Conservation (phyloP, 1,284 basidiomycete species). For the Coniferiporia weirii region DNA sequence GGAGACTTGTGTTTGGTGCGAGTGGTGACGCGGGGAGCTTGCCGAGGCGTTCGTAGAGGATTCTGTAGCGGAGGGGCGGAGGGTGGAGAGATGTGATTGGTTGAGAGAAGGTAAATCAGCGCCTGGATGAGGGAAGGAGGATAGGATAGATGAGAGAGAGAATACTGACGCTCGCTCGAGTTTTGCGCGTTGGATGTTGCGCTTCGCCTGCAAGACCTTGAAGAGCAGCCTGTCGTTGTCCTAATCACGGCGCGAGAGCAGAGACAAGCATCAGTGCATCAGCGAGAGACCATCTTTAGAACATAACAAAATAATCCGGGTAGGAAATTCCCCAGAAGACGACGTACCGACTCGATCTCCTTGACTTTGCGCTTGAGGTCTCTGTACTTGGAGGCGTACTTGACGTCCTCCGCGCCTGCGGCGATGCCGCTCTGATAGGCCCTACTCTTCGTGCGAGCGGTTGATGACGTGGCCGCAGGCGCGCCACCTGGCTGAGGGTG, state of each 20-base stretch:
- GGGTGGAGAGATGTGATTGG: slow-evolving; percentile 22
- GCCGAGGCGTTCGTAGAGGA: slow-evolving; percentile 72
- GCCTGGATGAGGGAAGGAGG: slow-evolving; percentile 20
- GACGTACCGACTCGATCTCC: slow-evolving; percentile 77
- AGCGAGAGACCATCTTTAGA: too few relatives aligned
- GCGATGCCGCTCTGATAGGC: slow-evolving; percentile 57
- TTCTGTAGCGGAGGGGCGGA: slow-evolving; percentile 34
- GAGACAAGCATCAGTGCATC: slow-evolving; percentile 8
- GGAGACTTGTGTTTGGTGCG: slow-evolving; percentile 25
- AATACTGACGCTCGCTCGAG: slow-evolving; percentile 80
- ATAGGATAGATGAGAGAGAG: slow-evolving; percentile 18
- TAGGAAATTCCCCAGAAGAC: neutral
- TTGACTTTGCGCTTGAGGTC: slow-evolving; percentile 86
- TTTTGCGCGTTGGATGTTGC: slow-evolving; percentile 83
- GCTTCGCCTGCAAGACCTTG: slow-evolving; percentile 77
- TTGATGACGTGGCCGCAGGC: slow-evolving; percentile 10
- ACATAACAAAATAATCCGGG: too few relatives aligned
- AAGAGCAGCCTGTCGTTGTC: slow-evolving; percentile 86
- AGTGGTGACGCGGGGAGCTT: slow-evolving; percentile 50
- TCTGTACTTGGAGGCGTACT: slow-evolving; percentile 87
- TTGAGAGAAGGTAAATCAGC: slow-evolving; percentile 18
- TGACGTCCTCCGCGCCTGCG: slow-evolving; percentile 79
- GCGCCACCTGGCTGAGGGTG: neutral
- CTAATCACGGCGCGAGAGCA: slow-evolving; percentile 35
- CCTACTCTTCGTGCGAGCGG: slow-evolving; percentile 38